Evolutionary conservation across 495 filamentous ascomycete genomes (phyloP).

Genomic region (Penicillium diatomitis): DNA sequence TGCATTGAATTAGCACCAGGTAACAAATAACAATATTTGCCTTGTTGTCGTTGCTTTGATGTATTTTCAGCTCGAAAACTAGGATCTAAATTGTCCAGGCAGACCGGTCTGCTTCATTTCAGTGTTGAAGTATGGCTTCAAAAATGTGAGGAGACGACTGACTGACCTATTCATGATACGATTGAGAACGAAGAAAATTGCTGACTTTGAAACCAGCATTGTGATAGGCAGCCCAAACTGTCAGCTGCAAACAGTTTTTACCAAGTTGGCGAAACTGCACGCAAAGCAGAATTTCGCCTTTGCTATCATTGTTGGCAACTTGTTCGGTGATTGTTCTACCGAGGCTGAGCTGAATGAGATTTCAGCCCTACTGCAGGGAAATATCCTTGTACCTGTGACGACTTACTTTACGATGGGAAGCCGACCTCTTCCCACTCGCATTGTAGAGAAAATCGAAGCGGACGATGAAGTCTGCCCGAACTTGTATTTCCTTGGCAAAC

Average conservation of each 20-base stretch:
- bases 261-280: constrained; percentile 69
- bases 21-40: too few relatives aligned
- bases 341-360: constrained; percentile 49
- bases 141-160: constrained; percentile 52
- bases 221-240: constrained; percentile 75
- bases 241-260: constrained; percentile 60
- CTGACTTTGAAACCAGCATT: constrained; percentile 42
- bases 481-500: constrained; percentile 78
- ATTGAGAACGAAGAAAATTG: background rate
- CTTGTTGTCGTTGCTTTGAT: too few relatives aligned
- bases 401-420: constrained; percentile 81
- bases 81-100: background rate
- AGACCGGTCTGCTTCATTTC: background rate
- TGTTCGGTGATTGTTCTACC: constrained; percentile 49
- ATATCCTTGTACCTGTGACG: constrained; percentile 62
- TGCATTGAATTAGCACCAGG: too few relatives aligned
- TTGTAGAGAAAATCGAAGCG: constrained; percentile 63
- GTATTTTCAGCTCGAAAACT: background rate
- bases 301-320: constrained; percentile 72
- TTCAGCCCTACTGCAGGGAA: constrained; percentile 55
- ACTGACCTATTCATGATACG: background rate
- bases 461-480: constrained; percentile 82
- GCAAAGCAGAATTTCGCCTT: constrained; percentile 78
- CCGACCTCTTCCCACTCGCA: constrained; percentile 51
- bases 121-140: constrained; percentile 31